phyloP scores from a whole-genome alignment of 2,329 filamentous ascomycete species.

The Fusarium caatingaense region DNA sequence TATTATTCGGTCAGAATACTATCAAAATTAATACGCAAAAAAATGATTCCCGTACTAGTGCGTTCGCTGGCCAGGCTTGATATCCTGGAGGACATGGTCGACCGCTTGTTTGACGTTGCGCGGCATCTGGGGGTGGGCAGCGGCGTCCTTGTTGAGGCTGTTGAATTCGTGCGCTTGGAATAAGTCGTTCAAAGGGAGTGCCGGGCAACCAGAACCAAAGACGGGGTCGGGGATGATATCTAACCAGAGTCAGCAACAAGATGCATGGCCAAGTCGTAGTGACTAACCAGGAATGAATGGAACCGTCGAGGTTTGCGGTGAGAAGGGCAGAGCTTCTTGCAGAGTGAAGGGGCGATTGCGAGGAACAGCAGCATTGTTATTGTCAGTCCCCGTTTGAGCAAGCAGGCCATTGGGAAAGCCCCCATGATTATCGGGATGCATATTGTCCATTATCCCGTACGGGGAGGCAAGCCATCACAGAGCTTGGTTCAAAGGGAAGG shows the following conservation, averaged over 20 bases:
- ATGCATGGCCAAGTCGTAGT: neutral
- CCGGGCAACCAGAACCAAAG: constrained; percentile 66
- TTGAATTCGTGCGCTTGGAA: constrained; percentile 69
- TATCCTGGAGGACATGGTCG: constrained; percentile 78
- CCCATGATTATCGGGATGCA: constrained; percentile 48
- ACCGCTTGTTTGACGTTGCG: constrained; percentile 77
- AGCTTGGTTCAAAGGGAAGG: constrained; percentile 49
- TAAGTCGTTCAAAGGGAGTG: constrained; percentile 61
- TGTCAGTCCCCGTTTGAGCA: constrained; percentile 39
- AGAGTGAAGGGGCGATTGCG: constrained; percentile 68
- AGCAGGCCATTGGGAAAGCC: constrained; percentile 51
- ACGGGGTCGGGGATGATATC: constrained; percentile 75
- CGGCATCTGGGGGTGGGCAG: constrained; percentile 67
- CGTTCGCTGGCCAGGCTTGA: constrained; percentile 77
- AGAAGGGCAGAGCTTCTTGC: constrained; percentile 82
- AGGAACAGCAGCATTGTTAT: constrained; percentile 45
- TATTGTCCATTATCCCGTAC: constrained; percentile 47
- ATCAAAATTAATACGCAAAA: neutral
- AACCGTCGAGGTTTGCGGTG: constrained; percentile 82
- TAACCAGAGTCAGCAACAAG: constrained; percentile 50
- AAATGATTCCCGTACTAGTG: constrained; percentile 65
- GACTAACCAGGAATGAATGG: constrained; percentile 79
- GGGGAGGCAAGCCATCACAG: constrained; percentile 47
- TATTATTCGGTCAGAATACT: constrained; percentile 48
- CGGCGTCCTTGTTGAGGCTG: constrained; percentile 77